Evolutionary conservation across 1,139 yeast species (phyloP), one percentile per base, ranked within the genome.

Genomic region (Kodamaea arcana): DNA sequence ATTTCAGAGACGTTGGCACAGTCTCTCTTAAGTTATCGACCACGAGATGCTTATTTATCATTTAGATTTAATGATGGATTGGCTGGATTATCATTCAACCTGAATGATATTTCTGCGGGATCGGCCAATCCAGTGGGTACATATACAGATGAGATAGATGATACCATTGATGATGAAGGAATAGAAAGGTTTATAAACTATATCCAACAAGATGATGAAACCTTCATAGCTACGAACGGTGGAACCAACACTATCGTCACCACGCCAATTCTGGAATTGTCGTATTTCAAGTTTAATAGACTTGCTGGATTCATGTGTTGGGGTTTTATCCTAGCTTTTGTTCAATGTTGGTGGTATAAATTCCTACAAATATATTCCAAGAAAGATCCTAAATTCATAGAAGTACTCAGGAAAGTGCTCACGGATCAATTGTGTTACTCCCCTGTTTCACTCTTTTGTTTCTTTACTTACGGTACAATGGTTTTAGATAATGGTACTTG

Each of bases 1-100:
- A 78, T 88, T 7, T 88, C 97, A 0, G 98, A 90, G 53, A 79
- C 92, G 0, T 58, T 88, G 41, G 98, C 97, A 0, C 98, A 92
- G 56, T 70, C 84, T 1, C 62, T 84, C 2, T 48, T 76, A 5
- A 52, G 70, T 25, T 72, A 60, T 41, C 39, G 51, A 11, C 44
- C 52, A 2, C 43, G 41, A 33, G 50, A 53, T 34, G 58, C 69
- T 30, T 24, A 37, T 32, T 31, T 56, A 26, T 39, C 46, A 24
- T 62, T 55, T 39, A 46, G 47, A 38, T 42, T 49, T 21, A 46
- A 48, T 33, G 59, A 51, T 25, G 37, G 34, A 8, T 20, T 35
- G 4, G 21, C 15, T 18, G 40, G 37, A 9, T 25, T 46, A 4
- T 41, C 48, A 12, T 44, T 43, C 40, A 44, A 45, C 35, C 42